These are phyloP conservation scores for Acephala macrosclerotiorum DNA, from an alignment of 2,329 filamentous ascomycete genomes.

Conservation along the genomic window DNA sequence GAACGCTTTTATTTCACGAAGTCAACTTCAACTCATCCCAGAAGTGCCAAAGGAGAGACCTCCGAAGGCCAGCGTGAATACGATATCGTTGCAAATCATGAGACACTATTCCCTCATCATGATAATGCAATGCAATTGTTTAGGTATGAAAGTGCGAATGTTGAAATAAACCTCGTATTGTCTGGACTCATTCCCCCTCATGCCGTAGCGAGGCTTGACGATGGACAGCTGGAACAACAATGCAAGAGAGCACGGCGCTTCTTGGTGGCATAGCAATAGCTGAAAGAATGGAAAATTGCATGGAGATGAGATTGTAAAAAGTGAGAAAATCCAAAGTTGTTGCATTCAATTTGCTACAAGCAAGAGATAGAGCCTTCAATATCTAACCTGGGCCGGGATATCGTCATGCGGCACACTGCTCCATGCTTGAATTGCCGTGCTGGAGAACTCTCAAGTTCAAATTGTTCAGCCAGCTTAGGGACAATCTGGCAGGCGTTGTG, in stretches of 20 bases:
- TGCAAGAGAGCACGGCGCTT: background rate
- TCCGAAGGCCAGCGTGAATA: background rate
- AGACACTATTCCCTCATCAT: background rate
- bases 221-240: background rate
- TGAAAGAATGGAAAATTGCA: background rate
- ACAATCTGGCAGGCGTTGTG: too few relatives aligned
- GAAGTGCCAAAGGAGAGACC: background rate
- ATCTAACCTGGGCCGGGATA: too few relatives aligned
- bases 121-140: background rate
- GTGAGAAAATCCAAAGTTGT: background rate
- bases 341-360: background rate
- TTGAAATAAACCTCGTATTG: background rate
- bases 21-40: background rate
- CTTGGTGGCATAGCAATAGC: background rate
- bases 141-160: background rate
- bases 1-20: background rate
- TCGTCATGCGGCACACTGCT: too few relatives aligned
- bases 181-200: background rate
- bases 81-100: background rate
- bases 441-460: too few relatives aligned
- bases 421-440: too few relatives aligned
- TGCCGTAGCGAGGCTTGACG: background rate
- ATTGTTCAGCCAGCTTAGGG: too few relatives aligned
- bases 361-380: background rate
- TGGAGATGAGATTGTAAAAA: background rate